Base-by-base conservation (phyloP, 164 flowering plant genomes). In the Taxillus chinensis region DNA sequence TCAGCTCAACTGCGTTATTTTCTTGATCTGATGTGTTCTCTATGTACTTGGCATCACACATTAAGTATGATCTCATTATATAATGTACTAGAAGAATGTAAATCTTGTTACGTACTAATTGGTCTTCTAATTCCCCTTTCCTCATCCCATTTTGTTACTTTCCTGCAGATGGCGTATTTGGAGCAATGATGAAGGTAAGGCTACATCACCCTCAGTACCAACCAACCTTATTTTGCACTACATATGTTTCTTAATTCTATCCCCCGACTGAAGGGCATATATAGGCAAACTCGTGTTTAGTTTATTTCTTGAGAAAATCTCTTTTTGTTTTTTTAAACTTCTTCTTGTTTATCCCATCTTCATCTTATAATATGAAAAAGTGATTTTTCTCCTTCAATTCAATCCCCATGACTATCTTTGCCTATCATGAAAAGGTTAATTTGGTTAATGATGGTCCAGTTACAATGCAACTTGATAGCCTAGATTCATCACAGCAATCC, bases 381-480 rank as follows among this genome's bases (percentile, higher is more conserved):
- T 43, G 10, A 43, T 6, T 43, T 43, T 6, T 9, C 10, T 49
- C 10, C 13, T 3, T 9, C 14, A 49, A 49, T 11, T 9, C 2
- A 9, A 49, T 5, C 13, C 52, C 13, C 14, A 12, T 12, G 10
- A 27, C 14, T 9, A 11, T 7, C 15, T 8, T 54, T 54, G 6
- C 7, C 57, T 17, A 54, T 54, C 39, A 17, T 54, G 39, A 3
- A 17, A 59, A 91, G 95, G 96, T 92, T 62, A 86, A 80, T 65
- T 79, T 92, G 78, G 87, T 87, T 55, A 92, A 92, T 62, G 96
- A 88, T 76, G 98, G 96, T 12, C 98, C 98, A 10, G 96, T 92
- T 40, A 92, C 98, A 13, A 82, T 92, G 93, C 98, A 90, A 71
- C 86, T 92, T 27, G 27, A 27, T 27, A 27, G 27, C 27, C 27